Base-by-base conservation (phyloP, 1,284 basidiomycete genomes). In the Ceratobasidium sp. region DNA sequence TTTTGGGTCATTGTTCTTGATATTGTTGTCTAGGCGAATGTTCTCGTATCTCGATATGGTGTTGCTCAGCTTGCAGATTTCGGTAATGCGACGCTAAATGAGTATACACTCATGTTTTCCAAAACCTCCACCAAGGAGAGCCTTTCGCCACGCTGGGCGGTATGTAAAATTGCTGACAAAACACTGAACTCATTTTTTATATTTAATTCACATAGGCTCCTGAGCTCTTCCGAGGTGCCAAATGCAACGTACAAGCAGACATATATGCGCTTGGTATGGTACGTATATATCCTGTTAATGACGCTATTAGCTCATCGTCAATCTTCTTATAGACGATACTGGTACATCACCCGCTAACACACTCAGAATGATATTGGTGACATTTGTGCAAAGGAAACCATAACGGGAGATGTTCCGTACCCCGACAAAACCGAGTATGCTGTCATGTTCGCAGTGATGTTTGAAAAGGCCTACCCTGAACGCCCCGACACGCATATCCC, bases 251-350 rank as follows among this genome's bases (percentile, higher is more conserved):
- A 32, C 30, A 16, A 9, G 30, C 61, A 10, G 61, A 64, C 57
- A 36, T 59, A 59, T 59, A 59, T 59, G 57, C 57, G 36, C 57
- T 59, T 14, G 53, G 53, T 4, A 59, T 59, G 57, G 59, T 61
- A n/a, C 26, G 28, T 30, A 52, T 23, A 28, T 6, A 39, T 39
- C 8, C 14, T 39, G 8, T 39, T 39, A 6, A 6, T 39, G 8
- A 23, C 21, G 6, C 4, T 6, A 30, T 16, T 26, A 30, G 8
- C 6, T 5, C 18, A 6, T 52, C 8, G 18, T n/a, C n/a, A n/a
- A n/a, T n/a, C n/a, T n/a, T n/a, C n/a, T n/a, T 28, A 4, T 4
- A 52, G 48, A 52, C 48, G 8, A 26, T 52, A 52, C 48, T 52
- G 26, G 48, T 26, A 52, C 28, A n/a, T 52, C 28, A 26, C 23